A percentile compares a stretch with the other conserved stretches of the same genome.
phyloP scores from a whole-genome alignment of 2,329 filamentous ascomycete genomes.

The Trichoderma arundinaceum region DNA sequence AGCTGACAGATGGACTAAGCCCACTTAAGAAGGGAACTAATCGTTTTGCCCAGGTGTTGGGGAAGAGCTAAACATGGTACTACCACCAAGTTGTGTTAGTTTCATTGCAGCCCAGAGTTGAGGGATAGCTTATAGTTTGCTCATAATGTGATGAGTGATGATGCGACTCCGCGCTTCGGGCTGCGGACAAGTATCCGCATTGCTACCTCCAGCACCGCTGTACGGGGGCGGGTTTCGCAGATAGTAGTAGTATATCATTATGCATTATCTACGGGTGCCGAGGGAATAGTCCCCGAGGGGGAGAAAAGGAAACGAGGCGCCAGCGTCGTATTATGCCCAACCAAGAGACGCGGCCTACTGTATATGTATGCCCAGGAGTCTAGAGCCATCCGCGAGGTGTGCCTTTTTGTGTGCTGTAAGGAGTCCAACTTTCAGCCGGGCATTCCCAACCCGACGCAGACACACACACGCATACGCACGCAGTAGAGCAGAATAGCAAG shows the following conservation, averaged over 20 bases:
- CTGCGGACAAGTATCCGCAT: constrained; percentile 4
- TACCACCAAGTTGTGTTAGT: background rate
- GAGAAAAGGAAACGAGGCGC: background rate
- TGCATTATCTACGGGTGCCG: constrained; percentile 3
- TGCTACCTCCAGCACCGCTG: too few species aligned
- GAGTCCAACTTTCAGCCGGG: too few species aligned
- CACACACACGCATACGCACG: too few species aligned
- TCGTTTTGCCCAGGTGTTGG: background rate
- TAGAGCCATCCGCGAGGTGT: background rate
- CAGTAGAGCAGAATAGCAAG: background rate
- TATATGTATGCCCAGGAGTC: background rate
- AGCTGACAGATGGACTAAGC: constrained; percentile 24
- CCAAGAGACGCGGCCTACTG: background rate
- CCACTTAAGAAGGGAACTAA: constrained; percentile 17
- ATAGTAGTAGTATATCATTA: background rate
- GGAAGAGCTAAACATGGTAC: background rate
- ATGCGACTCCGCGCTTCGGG: constrained; percentile 4
- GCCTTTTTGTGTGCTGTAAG: too few species aligned
- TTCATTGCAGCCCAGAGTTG: background rate
- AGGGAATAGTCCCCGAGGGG: background rate
- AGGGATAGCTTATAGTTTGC: too few species aligned
- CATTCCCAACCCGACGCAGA: too few species aligned
- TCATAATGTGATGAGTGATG: background rate
- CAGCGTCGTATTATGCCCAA: background rate
- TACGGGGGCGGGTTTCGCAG: background rate